Conservation (phyloP, 2,329 filamentous ascomycete genomes). For the Pyrenochaeta sp. region DNA sequence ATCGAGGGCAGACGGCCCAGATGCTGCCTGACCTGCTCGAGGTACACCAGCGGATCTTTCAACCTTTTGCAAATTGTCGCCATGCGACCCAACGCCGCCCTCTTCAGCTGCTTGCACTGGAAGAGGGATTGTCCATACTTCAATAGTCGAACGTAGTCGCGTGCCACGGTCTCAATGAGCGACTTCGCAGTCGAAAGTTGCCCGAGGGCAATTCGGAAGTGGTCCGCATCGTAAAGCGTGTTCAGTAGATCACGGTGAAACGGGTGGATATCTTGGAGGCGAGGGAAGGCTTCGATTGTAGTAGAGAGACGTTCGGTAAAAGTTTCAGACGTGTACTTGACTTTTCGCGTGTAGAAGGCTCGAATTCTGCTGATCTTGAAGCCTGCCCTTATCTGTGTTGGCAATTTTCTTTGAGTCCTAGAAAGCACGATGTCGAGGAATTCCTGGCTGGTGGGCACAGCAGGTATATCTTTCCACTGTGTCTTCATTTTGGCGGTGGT, state of each 20-base stretch:
- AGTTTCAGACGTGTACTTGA: slow-evolving; percentile 95
- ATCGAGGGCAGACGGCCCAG: slow-evolving; percentile 97
- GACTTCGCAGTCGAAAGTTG: slow-evolving; percentile 96
- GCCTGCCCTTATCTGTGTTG: slow-evolving; percentile 92
- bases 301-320: slow-evolving; percentile 91
- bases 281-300: slow-evolving; percentile 88
- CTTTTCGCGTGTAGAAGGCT: slow-evolving; percentile 94
- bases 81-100: slow-evolving; percentile 95
- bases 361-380: slow-evolving; percentile 97
- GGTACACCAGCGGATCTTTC: slow-evolving; percentile 92
- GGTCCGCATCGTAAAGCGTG: slow-evolving; percentile 75
- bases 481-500: slow-evolving; percentile 47
- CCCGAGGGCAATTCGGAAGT: slow-evolving; percentile 92
- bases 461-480: slow-evolving; percentile 72
- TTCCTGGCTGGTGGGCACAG: slow-evolving; percentile 90
- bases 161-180: slow-evolving; percentile 92
- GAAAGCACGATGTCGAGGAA: slow-evolving; percentile 98
- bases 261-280: slow-evolving; percentile 92
- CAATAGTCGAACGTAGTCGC: slow-evolving; percentile 94
- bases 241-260: slow-evolving; percentile 93
- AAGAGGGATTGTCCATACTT: slow-evolving; percentile 92
- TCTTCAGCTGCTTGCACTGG: slow-evolving; percentile 99
- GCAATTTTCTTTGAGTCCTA: slow-evolving; percentile 82
- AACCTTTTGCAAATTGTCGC: slow-evolving; percentile 94
- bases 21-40: slow-evolving; percentile 97